These are phyloP conservation scores for Vishniacozyma victoriae DNA, from an alignment of 768 basidiomycete species.

Conservation along the genomic window DNA sequence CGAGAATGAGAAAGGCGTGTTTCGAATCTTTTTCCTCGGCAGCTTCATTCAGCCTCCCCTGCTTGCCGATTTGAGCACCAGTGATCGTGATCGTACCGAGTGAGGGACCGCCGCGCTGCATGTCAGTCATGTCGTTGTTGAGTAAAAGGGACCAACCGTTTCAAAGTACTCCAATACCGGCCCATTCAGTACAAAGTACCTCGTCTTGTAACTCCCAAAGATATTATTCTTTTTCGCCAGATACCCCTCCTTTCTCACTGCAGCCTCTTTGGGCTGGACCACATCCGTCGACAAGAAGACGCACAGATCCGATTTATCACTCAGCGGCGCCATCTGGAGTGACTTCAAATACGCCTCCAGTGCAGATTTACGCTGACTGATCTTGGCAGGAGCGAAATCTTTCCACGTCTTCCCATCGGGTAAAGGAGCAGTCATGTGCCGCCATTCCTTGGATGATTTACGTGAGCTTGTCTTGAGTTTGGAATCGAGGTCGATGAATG, in stretches of 20 bases:
- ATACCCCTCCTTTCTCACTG: slow-evolving; percentile 91
- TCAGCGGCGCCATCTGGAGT: slow-evolving; percentile 71
- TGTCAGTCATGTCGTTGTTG: slow-evolving; percentile 11
- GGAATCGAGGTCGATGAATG: slow-evolving; percentile 81
- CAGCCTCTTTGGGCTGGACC: slow-evolving; percentile 59
- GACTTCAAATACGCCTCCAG: slow-evolving; percentile 81
- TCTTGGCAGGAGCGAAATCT: slow-evolving; percentile 93
- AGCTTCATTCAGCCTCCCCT: slow-evolving; percentile 59
- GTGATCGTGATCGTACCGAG: slow-evolving; percentile 84
- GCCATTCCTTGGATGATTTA: slow-evolving; percentile 60
- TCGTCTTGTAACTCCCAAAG: slow-evolving; percentile 95
- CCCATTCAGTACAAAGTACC: slow-evolving; percentile 89
- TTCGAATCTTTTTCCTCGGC: slow-evolving; percentile 91
- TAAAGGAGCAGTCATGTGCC: slow-evolving; percentile 63
- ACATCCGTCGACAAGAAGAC: slow-evolving; percentile 88
- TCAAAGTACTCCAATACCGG: slow-evolving; percentile 91
- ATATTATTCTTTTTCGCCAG: slow-evolving; percentile 94
- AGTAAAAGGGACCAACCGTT: slow-evolving; percentile 59
- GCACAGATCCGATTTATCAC: slow-evolving; percentile 82
- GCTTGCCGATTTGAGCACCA: slow-evolving; percentile 93
- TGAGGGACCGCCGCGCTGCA: slow-evolving; percentile 79
- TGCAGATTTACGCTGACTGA: slow-evolving; percentile 76
- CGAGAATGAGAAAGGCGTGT: slow-evolving; percentile 95
- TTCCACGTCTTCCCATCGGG: slow-evolving; percentile 94
- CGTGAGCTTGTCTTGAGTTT: slow-evolving; percentile 58